Conservation (phyloP, 306 rosid genomes). For the Dalbergia oliveri region DNA sequence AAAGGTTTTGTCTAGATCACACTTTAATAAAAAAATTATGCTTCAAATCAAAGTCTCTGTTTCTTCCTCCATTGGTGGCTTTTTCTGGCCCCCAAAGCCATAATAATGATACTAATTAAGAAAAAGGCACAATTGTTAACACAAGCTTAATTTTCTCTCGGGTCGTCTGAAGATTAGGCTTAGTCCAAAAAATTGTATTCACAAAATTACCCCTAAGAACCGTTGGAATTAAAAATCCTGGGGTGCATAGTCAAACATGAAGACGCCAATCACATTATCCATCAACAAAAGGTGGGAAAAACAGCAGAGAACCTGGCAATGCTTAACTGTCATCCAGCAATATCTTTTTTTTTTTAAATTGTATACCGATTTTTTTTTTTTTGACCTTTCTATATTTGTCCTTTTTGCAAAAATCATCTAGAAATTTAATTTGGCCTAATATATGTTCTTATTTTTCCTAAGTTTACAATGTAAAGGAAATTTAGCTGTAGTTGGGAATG, state of each 20-base stretch:
- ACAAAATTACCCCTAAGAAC: conserved; percentile 46
- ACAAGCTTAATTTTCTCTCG: not conserved
- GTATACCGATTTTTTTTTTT: too few species aligned
- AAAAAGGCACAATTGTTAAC: conserved; percentile 47
- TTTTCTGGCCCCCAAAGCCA: conserved; percentile 43
- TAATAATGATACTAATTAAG: conserved; percentile 48
- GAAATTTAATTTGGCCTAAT: conserved; percentile 14
- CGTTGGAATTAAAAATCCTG: conserved; percentile 22
- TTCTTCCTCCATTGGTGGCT: conserved; percentile 50
- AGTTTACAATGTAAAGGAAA: not conserved
- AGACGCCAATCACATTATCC: conserved; percentile 23
- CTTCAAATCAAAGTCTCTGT: conserved; percentile 64
- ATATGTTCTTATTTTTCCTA: not conserved
- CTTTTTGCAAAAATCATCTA: not conserved
- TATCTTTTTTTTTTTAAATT: not conserved
- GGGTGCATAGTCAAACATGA: conserved; percentile 6
- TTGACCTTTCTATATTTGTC: not conserved
- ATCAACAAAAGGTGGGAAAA: not conserved
- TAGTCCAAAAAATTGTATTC: conserved; percentile 7
- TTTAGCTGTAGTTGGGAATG: not conserved
- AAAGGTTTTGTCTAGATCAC: conserved; percentile 39
- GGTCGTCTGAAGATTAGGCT: not conserved
- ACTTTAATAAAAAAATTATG: conserved; percentile 52
- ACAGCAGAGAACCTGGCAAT: not conserved
- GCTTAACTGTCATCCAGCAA: not conserved